Conservation (phyloP, 2,329 filamentous ascomycete genomes). For the Monilinia fructigena region DNA sequence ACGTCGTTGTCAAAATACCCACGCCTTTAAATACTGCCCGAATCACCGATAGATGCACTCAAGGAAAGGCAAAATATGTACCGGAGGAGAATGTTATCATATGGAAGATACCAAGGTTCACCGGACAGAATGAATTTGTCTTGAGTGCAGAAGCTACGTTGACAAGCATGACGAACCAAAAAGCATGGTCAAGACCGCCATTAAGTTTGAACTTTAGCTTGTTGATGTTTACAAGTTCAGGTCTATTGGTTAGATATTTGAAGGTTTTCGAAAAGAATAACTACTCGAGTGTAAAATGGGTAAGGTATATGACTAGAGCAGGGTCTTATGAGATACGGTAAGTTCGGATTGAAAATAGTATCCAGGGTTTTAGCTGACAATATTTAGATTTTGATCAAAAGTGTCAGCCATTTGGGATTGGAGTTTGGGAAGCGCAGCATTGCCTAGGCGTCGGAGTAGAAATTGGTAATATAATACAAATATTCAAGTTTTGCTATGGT, state of each 20-base stretch:
- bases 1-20: slow-evolving; percentile 89
- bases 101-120: slow-evolving; percentile 99
- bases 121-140: slow-evolving; percentile 95
- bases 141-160: slow-evolving; percentile 89
- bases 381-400: slow-evolving; percentile 27
- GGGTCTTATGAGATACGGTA: slow-evolving; percentile 96
- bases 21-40: slow-evolving; percentile 95
- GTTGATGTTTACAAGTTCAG: slow-evolving; percentile 97
- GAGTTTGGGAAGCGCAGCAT: slow-evolving; percentile 24
- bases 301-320: slow-evolving; percentile 96
- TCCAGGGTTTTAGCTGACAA: slow-evolving; percentile 9
- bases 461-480: slow-evolving; percentile 22
- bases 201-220: slow-evolving; percentile 89
- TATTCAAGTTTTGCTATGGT: slow-evolving; percentile 15
- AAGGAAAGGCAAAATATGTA: slow-evolving; percentile 98
- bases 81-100: slow-evolving; percentile 97
- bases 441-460: slow-evolving; percentile 22
- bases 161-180: slow-evolving; percentile 97
- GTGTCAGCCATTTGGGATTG: slow-evolving; percentile 1
- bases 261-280: slow-evolving; percentile 99
- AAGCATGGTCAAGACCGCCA: slow-evolving; percentile 92
- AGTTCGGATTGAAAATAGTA: slow-evolving; percentile 21
- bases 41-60: slow-evolving; percentile 87
- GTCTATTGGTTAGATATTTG: slow-evolving; percentile 85
- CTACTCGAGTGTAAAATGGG: slow-evolving; percentile 98